Conservation (phyloP, 129 eudicot species). For the Kitagawia praeruptora region DNA sequence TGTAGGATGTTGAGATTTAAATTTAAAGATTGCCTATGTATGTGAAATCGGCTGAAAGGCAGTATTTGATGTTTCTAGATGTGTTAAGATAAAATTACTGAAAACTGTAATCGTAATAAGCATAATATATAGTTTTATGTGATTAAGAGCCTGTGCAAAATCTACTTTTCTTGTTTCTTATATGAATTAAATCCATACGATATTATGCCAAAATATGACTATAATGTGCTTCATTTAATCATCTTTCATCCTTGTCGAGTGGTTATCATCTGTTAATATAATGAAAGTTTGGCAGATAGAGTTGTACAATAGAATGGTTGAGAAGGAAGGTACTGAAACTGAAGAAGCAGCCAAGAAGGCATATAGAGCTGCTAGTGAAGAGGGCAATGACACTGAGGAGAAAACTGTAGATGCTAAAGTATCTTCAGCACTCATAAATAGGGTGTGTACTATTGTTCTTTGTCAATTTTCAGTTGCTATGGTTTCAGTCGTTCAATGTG, state of each 20-base stretch:
- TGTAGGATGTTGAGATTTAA: not conserved
- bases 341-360: constrained; percentile 59
- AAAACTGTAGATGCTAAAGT: constrained; percentile 29
- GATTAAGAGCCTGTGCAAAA: not conserved
- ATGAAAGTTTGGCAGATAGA: constrained; percentile 28
- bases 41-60: not conserved
- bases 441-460: constrained; percentile 18
- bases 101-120: not conserved
- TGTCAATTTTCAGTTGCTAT: constrained; percentile 6
- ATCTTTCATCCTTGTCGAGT: not conserved
- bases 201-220: not conserved
- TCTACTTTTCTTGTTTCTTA: not conserved
- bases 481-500: not conserved
- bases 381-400: constrained; percentile 35
- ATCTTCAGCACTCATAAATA: constrained; percentile 59
- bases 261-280: not conserved
- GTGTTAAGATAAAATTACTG: not conserved
- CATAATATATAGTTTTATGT: not conserved
- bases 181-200: not conserved
- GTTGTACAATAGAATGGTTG: constrained; percentile 60
- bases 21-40: not conserved
- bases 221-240: not conserved
- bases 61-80: not conserved
- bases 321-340: constrained; percentile 46
- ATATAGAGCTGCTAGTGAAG: constrained; percentile 56